Percentiles rank a stretch among this genome's conserved stretches.
phyloP scores from a whole-genome alignment of 805 yeast genomes.

The Hanseniaspora lachancei region DNA sequence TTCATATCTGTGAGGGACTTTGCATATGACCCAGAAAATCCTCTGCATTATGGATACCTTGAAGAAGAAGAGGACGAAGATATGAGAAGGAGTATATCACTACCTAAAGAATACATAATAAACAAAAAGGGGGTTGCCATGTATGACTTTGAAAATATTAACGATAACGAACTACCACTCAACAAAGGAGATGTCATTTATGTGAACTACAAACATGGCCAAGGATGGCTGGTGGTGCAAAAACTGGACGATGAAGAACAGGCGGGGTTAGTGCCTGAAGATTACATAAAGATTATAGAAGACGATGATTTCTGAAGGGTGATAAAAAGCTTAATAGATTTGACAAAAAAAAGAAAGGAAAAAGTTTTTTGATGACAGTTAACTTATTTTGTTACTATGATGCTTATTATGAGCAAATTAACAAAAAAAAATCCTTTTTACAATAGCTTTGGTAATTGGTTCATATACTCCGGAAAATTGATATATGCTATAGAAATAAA shows the following conservation, averaged over 20 bases:
- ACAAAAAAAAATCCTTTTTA: not conserved
- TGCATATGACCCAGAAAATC: slow-evolving; percentile 61
- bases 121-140: slow-evolving; percentile 62
- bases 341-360: not conserved
- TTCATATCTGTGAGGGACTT: slow-evolving; percentile 58
- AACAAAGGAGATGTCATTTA: slow-evolving; percentile 71
- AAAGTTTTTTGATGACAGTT: too few relatives aligned
- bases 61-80: slow-evolving; percentile 20
- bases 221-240: slow-evolving; percentile 95
- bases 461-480: not conserved
- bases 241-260: slow-evolving; percentile 27
- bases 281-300: slow-evolving; percentile 53
- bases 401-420: too few relatives aligned
- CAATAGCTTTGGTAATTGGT: not conserved
- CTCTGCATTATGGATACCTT: slow-evolving; percentile 53
- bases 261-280: slow-evolving; percentile 91
- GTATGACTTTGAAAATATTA: slow-evolving; percentile 83
- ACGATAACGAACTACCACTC: slow-evolving; percentile 76
- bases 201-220: slow-evolving; percentile 86
- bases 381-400: too few relatives aligned
- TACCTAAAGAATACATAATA: slow-evolving; percentile 30
- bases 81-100: slow-evolving; percentile 25
- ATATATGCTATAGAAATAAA: not conserved
- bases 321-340: not conserved
- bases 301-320: slow-evolving; percentile 8